phyloP scores from a whole-genome alignment of 163 green algal genomes.

The Coccomyxa subellipsoidea region DNA sequence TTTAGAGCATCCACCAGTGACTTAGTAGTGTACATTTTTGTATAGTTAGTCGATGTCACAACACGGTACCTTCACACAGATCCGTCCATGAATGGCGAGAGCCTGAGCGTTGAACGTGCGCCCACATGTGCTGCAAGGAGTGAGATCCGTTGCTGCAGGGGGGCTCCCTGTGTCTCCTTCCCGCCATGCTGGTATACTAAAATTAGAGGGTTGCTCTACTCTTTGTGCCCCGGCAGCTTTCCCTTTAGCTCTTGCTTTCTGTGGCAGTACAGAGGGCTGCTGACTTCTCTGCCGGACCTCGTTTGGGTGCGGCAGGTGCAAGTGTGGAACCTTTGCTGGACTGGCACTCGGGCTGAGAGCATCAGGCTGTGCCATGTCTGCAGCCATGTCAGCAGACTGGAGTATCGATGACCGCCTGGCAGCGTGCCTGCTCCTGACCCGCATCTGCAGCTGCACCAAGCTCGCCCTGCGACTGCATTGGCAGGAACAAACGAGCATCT shows the following conservation, averaged over 20 bases:
- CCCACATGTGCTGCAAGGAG: slow-evolving; percentile 44
- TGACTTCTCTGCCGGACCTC: not conserved
- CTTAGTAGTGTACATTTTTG: too few species aligned
- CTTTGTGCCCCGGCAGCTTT: not conserved
- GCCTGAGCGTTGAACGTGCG: slow-evolving; percentile 51
- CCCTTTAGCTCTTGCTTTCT: not conserved
- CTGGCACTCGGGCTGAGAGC: not conserved
- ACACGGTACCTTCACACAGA: slow-evolving; percentile 70
- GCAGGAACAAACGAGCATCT: not conserved
- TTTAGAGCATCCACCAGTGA: too few species aligned
- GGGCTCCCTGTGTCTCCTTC: not conserved
- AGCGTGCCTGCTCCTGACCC: not conserved
- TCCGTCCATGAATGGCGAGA: slow-evolving; percentile 42
- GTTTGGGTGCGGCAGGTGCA: not conserved
- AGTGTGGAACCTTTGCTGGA: not conserved
- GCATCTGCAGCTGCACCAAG: not conserved
- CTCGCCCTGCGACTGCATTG: not conserved
- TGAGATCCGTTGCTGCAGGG: slow-evolving; percentile 1
- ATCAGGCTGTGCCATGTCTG: not conserved
- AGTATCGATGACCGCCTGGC: not conserved
- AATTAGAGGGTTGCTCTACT: not conserved
- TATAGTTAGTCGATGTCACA: too few species aligned
- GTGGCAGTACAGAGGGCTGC: not conserved
- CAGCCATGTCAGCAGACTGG: not conserved
- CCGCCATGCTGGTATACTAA: not conserved